These are phyloP conservation scores for Lupinus albus DNA, from an alignment of 306 rosid species.

Conservation along the genomic window DNA sequence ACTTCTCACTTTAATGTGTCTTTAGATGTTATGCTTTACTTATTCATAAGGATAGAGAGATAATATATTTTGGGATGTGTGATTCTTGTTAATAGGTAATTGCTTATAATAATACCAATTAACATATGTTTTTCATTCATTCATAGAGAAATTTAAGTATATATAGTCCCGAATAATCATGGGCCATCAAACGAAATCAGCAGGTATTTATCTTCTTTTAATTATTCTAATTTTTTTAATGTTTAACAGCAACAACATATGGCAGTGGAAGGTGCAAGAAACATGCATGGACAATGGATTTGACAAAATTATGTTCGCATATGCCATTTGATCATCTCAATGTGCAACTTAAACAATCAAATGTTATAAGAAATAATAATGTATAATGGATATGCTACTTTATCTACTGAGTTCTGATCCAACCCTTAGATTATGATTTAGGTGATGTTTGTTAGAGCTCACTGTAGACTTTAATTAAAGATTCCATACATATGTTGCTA, in stretches of 20 bases:
- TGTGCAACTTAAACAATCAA: slow-evolving; percentile 63
- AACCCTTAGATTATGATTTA: slow-evolving; percentile 25
- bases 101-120: neutral
- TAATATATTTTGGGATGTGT: too few species aligned
- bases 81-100: too few species aligned
- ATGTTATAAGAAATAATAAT: slow-evolving; percentile 52
- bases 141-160: neutral
- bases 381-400: slow-evolving; percentile 10
- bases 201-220: neutral
- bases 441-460: slow-evolving; percentile 9
- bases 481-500: neutral
- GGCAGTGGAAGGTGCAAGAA: slow-evolving; percentile 64
- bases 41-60: too few species aligned
- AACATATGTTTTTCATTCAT: neutral
- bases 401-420: neutral
- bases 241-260: slow-evolving; percentile 59
- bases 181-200: neutral
- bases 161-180: neutral
- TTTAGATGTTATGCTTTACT: too few species aligned
- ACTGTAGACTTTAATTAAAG: slow-evolving; percentile 16
- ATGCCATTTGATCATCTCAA: slow-evolving; percentile 53
- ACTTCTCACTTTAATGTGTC: too few species aligned
- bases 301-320: slow-evolving; percentile 41
- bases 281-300: slow-evolving; percentile 61
- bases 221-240: neutral